Conservation (phyloP, 805 yeast genomes). For the Spathaspora sp. region DNA sequence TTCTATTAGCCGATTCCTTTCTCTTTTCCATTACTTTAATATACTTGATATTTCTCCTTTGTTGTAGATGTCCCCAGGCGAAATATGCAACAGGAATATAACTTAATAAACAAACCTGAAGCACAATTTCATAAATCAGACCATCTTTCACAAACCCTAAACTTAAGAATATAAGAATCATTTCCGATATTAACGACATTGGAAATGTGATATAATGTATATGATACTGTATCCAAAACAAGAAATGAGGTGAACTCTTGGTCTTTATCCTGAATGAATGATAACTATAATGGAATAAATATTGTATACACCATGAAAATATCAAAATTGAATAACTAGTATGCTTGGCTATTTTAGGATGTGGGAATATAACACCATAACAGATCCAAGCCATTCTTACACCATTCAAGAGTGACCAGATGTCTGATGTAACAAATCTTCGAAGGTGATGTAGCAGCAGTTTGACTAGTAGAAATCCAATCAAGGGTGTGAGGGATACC, state of each 20-base stretch:
- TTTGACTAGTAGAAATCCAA: constrained; percentile 18
- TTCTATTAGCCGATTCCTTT: background rate
- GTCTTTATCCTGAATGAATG: constrained; percentile 34
- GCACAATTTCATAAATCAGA: constrained; percentile 20
- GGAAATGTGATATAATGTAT: constrained; percentile 34
- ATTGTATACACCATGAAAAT: constrained; percentile 30
- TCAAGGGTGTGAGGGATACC: constrained; percentile 32
- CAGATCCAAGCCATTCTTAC: constrained; percentile 35
- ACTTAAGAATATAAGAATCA: constrained; percentile 32
- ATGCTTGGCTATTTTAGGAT: constrained; percentile 40
- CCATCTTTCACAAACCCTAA: constrained; percentile 26
- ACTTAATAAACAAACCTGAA: constrained; percentile 23
- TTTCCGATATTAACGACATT: constrained; percentile 27
- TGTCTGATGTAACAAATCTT: constrained; percentile 10
- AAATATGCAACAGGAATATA: constrained; percentile 37
- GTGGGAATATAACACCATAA: constrained; percentile 39
- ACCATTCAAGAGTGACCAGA: constrained; percentile 27
- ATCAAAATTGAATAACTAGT: constrained; percentile 37
- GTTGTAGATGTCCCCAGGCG: constrained; percentile 27
- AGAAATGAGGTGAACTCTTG: constrained; percentile 28
- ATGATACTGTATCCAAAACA: constrained; percentile 35
- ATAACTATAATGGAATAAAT: constrained; percentile 31
- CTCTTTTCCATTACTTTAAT: constrained; percentile 18
- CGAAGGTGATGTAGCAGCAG: constrained; percentile 8
- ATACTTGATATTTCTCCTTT: constrained; percentile 18